These are phyloP conservation scores for Cryphonectria carpinicola DNA, from an alignment of 2,329 filamentous ascomycete species.

Conservation along the genomic window DNA sequence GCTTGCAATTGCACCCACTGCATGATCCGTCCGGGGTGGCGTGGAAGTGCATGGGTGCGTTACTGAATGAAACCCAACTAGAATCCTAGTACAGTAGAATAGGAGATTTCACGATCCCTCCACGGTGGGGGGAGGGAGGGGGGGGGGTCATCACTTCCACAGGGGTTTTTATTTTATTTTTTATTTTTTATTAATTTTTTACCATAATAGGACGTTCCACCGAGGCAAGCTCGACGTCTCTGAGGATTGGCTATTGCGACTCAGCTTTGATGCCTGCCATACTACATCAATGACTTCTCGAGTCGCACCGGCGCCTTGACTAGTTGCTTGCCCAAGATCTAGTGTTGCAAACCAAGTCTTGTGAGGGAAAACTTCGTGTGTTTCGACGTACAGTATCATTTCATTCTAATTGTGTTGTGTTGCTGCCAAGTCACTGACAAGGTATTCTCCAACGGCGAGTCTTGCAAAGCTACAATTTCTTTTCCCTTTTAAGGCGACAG, in stretches of 20 bases:
- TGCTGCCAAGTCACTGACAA: background rate
- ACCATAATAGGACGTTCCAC: background rate
- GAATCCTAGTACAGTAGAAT: background rate
- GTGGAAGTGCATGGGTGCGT: background rate
- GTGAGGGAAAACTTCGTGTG: background rate
- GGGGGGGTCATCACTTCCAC: background rate
- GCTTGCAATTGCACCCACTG: background rate
- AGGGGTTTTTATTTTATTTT: too few species aligned
- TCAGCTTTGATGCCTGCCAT: background rate
- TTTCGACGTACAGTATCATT: background rate
- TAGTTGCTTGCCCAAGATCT: background rate
- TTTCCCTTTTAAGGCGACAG: conserved; percentile 30
- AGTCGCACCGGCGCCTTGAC: background rate
- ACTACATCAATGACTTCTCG: background rate
- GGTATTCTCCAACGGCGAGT: background rate
- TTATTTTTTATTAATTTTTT: too few species aligned
- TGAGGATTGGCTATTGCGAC: background rate
- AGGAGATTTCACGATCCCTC: background rate
- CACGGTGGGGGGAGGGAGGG: background rate
- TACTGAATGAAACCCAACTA: background rate
- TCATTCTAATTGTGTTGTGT: background rate
- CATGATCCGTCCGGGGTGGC: background rate
- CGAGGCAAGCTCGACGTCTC: background rate
- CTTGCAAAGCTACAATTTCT: background rate
- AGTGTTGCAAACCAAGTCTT: background rate